Base-by-base conservation (phyloP, 495 filamentous ascomycete species). In the Xylaria intraflava region DNA sequence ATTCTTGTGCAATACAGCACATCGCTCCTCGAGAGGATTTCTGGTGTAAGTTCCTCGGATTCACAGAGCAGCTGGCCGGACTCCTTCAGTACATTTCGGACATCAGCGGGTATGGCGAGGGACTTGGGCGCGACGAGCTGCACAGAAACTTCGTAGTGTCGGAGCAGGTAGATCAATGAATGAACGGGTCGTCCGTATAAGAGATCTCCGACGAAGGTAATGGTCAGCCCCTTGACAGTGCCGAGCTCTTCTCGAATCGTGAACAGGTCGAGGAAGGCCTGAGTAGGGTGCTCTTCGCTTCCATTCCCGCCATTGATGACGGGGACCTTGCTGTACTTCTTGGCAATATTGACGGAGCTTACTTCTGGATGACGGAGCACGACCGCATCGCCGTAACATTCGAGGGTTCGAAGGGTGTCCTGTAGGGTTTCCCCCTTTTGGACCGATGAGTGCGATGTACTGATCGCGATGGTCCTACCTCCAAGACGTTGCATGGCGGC, bases 291-390 rank as follows among this genome's bases (percentile, higher is more conserved):
- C 73, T 98, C 93, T 58, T 87, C 79, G 68, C 85, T 87, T 52
- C 93, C 93, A 66, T 97, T 98, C 43, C 93, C 93, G 59, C 89
- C 93, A 65, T 98, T 98, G 75, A 98, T 90, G 65, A 98, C 82
- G 1, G 93, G 93, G 1, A 95, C 88, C 23, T 83, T 82, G 35
- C 88, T 89, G 73, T 83, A 95, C 68, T 89, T 89, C 61, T 83
- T 85, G 8, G 93, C 94, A 33, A 83, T 78, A 30, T 85, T 83
- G 19, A 87, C 86, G 58, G 85, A 89, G 53, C 71, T 78, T 51
- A 90, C 83, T 23, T 87, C 82, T 4, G 93, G 93, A 66, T 98
- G 93, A 47, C 93, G 89, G 29, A 98, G 82, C 5, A 98, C 88
- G 60, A 96, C 81, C 29, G 92, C 94, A 69, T 98, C 94, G 49